Evolutionary conservation across 2,329 filamentous ascomycete genomes (phyloP).

Genomic region (Ustulina deusta): DNA sequence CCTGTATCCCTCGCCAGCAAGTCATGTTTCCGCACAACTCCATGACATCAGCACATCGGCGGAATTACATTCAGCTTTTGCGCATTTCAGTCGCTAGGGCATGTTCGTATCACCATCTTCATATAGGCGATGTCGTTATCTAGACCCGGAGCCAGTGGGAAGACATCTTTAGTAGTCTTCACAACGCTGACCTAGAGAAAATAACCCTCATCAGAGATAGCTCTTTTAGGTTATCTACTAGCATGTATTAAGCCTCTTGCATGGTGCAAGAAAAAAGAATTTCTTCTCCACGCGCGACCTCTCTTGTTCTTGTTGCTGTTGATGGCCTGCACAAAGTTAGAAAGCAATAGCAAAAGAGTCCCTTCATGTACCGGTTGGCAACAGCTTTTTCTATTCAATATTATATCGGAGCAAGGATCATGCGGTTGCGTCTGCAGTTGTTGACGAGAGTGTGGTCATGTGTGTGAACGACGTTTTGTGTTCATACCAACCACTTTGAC

Average conservation of each 20-base stretch:
- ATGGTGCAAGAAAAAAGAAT: no score
- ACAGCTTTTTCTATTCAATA: no score
- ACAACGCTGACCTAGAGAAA: background rate
- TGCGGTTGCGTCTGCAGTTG: no score
- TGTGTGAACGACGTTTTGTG: background rate
- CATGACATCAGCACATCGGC: conserved; percentile 16
- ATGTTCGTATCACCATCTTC: background rate
- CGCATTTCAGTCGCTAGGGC: background rate
- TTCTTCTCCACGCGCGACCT: no score
- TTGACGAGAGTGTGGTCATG: no score
- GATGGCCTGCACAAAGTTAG: no score
- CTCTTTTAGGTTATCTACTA: background rate
- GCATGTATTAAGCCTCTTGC: background rate
- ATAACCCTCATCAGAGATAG: background rate
- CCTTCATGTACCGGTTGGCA: no score
- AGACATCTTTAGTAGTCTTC: no score
- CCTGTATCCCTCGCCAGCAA: background rate
- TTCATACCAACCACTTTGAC: no score
- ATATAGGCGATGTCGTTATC: background rate
- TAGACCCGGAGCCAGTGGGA: background rate
- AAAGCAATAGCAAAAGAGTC: no score
- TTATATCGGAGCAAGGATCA: no score
- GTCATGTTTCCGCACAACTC: conserved; percentile 1
- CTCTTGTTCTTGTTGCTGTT: no score
- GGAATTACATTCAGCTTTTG: background rate